These are phyloP conservation scores for Leccinellum rugosiceps DNA, from an alignment of 768 basidiomycete species.

Conservation along the genomic window DNA sequence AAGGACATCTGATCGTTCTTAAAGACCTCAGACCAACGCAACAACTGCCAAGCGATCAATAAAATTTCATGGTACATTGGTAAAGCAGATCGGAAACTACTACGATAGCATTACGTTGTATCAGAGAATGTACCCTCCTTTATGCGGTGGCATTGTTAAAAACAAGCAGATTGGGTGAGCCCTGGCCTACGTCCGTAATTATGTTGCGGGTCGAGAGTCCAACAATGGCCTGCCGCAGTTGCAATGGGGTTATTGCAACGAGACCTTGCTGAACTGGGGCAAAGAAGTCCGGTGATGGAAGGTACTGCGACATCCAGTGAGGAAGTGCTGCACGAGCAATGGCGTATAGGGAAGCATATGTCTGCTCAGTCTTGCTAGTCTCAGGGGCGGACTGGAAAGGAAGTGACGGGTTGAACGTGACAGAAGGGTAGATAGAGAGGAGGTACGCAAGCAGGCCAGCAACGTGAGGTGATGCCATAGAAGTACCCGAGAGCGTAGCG, in stretches of 20 bases:
- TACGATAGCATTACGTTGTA: conserved; percentile 4
- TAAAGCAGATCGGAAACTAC: background rate
- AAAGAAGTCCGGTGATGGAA: conserved; percentile 52
- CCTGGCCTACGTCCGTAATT: conserved; percentile 43
- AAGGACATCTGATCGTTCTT: background rate
- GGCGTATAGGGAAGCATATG: conserved; percentile 48
- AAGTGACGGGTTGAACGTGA: conserved; percentile 54
- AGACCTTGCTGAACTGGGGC: conserved; percentile 40
- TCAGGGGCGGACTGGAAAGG: conserved; percentile 36
- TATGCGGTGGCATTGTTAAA: conserved; percentile 72
- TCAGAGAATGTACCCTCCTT: background rate
- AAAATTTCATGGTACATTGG: background rate
- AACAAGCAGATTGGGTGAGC: conserved; percentile 69
- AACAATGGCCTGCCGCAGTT: conserved; percentile 76
- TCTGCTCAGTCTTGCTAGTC: conserved; percentile 32
- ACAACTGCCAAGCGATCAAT: background rate
- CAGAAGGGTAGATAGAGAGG: conserved; percentile 79
- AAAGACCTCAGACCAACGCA: background rate
- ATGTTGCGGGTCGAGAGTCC: conserved; percentile 51
- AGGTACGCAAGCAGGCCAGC: conserved; percentile 91
- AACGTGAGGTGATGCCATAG: conserved; percentile 93
- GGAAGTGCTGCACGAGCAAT: conserved; percentile 56
- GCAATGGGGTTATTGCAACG: conserved; percentile 53
- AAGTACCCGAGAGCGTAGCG: conserved; percentile 83
- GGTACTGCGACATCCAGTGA: conserved; percentile 51